Base-by-base conservation (phyloP, 441 rosid genomes). In the Erodium texanum region DNA sequence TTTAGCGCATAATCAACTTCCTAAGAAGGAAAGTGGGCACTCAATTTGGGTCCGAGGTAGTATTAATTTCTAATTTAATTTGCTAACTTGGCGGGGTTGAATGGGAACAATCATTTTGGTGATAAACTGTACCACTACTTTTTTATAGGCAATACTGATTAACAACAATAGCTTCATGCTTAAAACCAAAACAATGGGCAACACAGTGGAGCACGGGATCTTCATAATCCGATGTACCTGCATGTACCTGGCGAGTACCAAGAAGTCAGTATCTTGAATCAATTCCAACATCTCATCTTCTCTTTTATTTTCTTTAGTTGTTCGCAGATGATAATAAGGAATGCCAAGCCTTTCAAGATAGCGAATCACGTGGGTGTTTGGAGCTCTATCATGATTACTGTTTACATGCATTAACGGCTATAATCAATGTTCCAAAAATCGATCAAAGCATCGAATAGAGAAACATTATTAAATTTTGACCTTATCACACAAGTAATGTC, bases 211-310 rank as follows among this genome's bases (percentile, higher is more conserved):
- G 4, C 29, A 36, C 43, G 43, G 43, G 43, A 74, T 23, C 69
- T 69, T 69, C 14, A 23, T 59, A 73, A 62, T 19, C 56, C 71
- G 61, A 73, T 71, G 82, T 83, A 93, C 99, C 96, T 93, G 99
- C 97, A 93, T 93, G 78, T 93, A 93, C 83, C 97, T 88, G 61
- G 97, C 99, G 43, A 91, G 96, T 54, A 93, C 93, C 70, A 93
- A 64, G 75, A 93, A 93, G 78, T 93, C 93, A 5, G 96, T 93
- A 75, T 82, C 78, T 79, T 80, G 84, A 27, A 91, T 90, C 85
- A 93, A 78, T 59, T 83, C 90, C 82, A 91, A 74, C 67, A 89
- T 87, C 81, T 91, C 91, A 63, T 67, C 84, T 73, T 91, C 99
- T 76, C 88, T 82, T 72, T 87, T 77, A 66, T 83, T 80, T 64